Evolutionary conservation across 345 rosid genomes (phyloP).

Genomic region (Jatropha curcas): DNA sequence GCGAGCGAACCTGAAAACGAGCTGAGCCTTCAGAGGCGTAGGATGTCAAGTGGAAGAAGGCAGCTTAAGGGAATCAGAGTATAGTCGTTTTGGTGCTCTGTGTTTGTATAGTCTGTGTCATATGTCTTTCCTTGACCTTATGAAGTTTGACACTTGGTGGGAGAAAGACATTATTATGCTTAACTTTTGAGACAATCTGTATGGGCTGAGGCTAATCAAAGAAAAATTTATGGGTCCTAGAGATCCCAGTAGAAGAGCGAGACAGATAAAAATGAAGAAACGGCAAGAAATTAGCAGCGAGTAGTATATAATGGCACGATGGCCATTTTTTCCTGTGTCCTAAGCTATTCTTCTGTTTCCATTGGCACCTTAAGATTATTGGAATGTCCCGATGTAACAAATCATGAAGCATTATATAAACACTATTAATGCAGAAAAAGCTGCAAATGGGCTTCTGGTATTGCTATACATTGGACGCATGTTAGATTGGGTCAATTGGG

Average conservation of each 20-base stretch:
- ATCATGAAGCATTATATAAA: neutral
- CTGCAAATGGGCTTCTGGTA: slow-evolving; percentile 26
- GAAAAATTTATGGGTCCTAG: slow-evolving; percentile 32
- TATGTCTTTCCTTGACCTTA: neutral
- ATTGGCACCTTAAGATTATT: neutral
- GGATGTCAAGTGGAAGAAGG: slow-evolving; percentile 38
- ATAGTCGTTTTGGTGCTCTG: slow-evolving; percentile 19
- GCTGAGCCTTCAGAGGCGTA: slow-evolving; percentile 36
- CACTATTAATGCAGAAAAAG: slow-evolving; percentile 29
- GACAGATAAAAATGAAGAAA: slow-evolving; percentile 35
- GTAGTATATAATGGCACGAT: neutral
- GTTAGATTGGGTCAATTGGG: slow-evolving; percentile 36
- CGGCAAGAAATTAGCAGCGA: slow-evolving; percentile 30
- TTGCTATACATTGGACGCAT: slow-evolving; percentile 18
- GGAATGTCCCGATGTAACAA: neutral
- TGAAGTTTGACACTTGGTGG: neutral
- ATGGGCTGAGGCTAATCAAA: slow-evolving; percentile 35
- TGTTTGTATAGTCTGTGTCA: neutral
- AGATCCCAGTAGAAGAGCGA: slow-evolving; percentile 30
- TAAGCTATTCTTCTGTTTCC: neutral
- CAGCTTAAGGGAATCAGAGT: slow-evolving; percentile 36
- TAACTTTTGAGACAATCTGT: neutral
- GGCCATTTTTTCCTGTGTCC: too few species aligned
- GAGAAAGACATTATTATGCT: neutral
- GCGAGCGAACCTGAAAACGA: slow-evolving; percentile 30